Base-by-base conservation (phyloP, 768 basidiomycete species). In the Hygrophoropsis aurantiaca region DNA sequence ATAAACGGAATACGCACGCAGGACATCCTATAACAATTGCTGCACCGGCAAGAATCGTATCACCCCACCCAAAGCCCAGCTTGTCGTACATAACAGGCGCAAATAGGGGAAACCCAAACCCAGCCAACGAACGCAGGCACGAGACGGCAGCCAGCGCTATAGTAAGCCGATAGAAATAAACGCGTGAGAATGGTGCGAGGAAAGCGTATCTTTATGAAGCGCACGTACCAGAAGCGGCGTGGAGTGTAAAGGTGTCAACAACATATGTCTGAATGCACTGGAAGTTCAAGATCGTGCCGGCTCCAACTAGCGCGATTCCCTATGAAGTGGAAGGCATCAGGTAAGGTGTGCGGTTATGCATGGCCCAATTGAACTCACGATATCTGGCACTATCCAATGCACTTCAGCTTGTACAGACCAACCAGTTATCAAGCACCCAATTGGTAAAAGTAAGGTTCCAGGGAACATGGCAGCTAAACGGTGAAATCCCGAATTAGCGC, bases 101-200 rank as follows among this genome's bases (percentile, higher is more conserved):
- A 54, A 90, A 90, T n/a, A 90, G 66, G 2, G 88, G 89, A 58
- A 91, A 89, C 1, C 75, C 81, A 44, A 87, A 90, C 0, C 88
- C 88, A 1, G 80, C 78, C 0, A 87, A 45, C 0, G 83, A 80
- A 20, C 88, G 80, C 11, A 88, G 59, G 58, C 64, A 84, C 0
- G 82, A 67, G 16, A 80, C 79, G 0, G 85, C 84, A 0, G 85
- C 85, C 9, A 90, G 65, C 3, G 85, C 84, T 79, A 45, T 47
- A 65, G 1, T n/a, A 40, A 49, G 48, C 41, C 49, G 21, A 58
- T 16, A 41, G 37, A 40, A 19, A 49, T 39, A 37, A 46, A 19
- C 25, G 20, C 23, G 43, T 18, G 21, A 11, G 21, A 4, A 26
- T 8, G n/a, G 39, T 25, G 2, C 9, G 2, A 20, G 38, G 19